Base-by-base conservation (phyloP, 148 eudicot species). In the Cornus kousa region DNA sequence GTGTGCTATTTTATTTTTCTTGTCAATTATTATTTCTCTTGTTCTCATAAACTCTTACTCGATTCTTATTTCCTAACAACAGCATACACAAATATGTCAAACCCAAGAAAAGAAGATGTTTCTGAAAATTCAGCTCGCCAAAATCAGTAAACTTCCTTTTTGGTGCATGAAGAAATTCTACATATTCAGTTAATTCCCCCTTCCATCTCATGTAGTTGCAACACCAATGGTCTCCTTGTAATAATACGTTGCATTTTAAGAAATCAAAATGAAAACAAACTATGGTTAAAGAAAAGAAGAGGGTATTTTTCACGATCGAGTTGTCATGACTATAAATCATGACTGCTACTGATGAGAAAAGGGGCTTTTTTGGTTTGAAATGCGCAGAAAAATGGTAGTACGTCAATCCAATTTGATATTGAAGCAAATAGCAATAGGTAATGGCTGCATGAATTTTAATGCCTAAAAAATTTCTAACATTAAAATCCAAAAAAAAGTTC, bases 121-220 rank as follows among this genome's bases (percentile, higher is more conserved):
- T 9, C n/a, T 5, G 3, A 12, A 77, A 65, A 22, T 65, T 60
- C 3, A 70, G 79, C 93, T 32, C 79, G 94, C 98, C 98, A 75
- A 97, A 97, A 86, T 94, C 98, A 17, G 88, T 46, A 39, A 91
- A 88, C 74, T 50, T 86, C 75, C 82, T 94, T 87, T 81, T 92
- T 62, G 98, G 97, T 28, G 95, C 92, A 77, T 97, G 99, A 68
- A 97, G 94, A 89, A 97, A 97, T 87, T 97, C 99, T 8, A 92
- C 99, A 83, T 97, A 94, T 77, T 97, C 99, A 72, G 91, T 55
- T 81, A n/a, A n/a, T n/a, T n/a, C 88, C 89, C 55, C 91, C 85
- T 0, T 94, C 97, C 7, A 80, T 91, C 89, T 97, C 91, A 77
- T 97, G 99, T 69, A 97, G 90, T 84, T 97, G 99, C 80, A 97